Base-by-base conservation (phyloP, 805 yeast genomes). In the Torulaspora microellipsoides region DNA sequence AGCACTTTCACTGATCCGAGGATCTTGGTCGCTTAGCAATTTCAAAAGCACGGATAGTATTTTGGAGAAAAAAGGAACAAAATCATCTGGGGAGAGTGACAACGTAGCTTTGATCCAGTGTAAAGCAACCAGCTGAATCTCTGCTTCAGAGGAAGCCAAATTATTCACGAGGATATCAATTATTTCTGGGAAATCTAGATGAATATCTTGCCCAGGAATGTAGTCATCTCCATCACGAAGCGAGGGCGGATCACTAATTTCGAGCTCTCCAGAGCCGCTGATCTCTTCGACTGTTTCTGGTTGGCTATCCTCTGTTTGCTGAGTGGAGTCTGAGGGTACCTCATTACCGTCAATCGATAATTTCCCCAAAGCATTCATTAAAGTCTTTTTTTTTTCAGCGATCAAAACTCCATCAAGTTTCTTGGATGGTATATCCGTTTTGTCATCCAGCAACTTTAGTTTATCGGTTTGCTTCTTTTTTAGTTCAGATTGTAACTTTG, bases 141-240 rank as follows among this genome's bases (percentile, higher is more conserved):
- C 86, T 34, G 76, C 78, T 47, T 81, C 88, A 1, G 84, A 73
- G 1, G 82, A 78, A 48, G 85, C 86, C 40, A 93, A 70, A 49
- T 87, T 86, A 1, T 88, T 78, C n/a, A 91, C 77, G 38, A 93
- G 64, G 32, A 91, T 87, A 38, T 83, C 87, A 29, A 89, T 81
- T 34, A 91, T 81, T 51, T 80, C 83, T 4, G 91, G 79, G 55
- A 80, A 86, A 65, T 89, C 91, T 27, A 91, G 72, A 45, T 76
- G 79, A 15, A 89, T 80, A 59, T 90, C 95, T 61, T 89, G 96
- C 3, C 89, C 87, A 1, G 84, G 81, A 8, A 78, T 70, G 58
- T 84, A 80, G 12, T 77, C 59, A 5, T 76, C 84, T 17, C 80
- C 83, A 38, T 75, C 71, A 11, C 68, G 44, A 35, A 47, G 37